A percentile compares a stretch with the other conserved stretches of the same genome.
phyloP scores from a whole-genome alignment of 2,329 filamentous ascomycete species.

The Bipolaris cookei region DNA sequence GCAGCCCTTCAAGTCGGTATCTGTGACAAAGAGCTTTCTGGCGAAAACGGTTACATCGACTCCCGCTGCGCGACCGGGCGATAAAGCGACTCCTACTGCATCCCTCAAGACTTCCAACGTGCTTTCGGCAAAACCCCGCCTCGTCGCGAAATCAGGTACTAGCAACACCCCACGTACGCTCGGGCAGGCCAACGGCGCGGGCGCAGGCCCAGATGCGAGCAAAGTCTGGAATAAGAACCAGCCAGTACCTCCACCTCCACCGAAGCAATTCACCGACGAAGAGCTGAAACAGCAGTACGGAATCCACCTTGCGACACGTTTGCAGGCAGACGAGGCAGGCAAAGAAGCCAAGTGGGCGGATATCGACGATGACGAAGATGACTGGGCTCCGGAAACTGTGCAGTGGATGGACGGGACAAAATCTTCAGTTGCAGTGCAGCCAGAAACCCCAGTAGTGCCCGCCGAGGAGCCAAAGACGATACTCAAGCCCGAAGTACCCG shows the following conservation, averaged over 20 bases:
- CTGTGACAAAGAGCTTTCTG: slow-evolving; percentile 85
- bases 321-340: slow-evolving; percentile 74
- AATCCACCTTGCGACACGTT: slow-evolving; percentile 80
- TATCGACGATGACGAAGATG: slow-evolving; percentile 86
- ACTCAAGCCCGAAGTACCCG: slow-evolving; percentile 30
- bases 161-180: slow-evolving; percentile 61
- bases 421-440: slow-evolving; percentile 69
- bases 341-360: slow-evolving; percentile 88
- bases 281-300: slow-evolving; percentile 83
- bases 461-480: slow-evolving; percentile 36
- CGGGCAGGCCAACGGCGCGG: slow-evolving; percentile 64
- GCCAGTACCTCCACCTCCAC: slow-evolving; percentile 73
- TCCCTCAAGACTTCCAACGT: slow-evolving; percentile 56
- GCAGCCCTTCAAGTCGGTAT: slow-evolving; percentile 81
- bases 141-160: slow-evolving; percentile 75
- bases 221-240: slow-evolving; percentile 90
- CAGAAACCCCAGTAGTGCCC: slow-evolving; percentile 49
- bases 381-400: slow-evolving; percentile 84
- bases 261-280: slow-evolving; percentile 84
- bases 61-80: slow-evolving; percentile 58
- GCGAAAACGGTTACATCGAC: slow-evolving; percentile 69
- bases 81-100: slow-evolving; percentile 58
- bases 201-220: slow-evolving; percentile 70
- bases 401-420: slow-evolving; percentile 91
- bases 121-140: slow-evolving; percentile 68